phyloP scores from a whole-genome alignment of 2,329 filamentous ascomycete genomes.

The Pseudohalonectria lignicola region DNA sequence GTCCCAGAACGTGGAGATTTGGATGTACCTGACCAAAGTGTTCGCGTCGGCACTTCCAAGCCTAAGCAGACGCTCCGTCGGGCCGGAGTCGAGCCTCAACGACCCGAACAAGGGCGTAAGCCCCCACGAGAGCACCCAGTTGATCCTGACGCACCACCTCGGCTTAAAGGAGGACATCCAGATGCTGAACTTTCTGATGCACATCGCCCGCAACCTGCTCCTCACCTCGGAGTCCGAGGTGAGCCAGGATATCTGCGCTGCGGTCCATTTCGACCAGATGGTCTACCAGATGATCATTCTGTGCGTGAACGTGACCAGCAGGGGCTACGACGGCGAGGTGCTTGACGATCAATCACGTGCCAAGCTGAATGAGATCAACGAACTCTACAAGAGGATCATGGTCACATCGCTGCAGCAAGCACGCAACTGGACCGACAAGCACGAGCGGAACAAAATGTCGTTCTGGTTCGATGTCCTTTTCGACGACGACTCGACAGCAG shows the following conservation, averaged over 20 bases:
- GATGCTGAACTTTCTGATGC: constrained; percentile 55
- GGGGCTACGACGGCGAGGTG: constrained; percentile 54
- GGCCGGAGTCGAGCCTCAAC: constrained; percentile 39
- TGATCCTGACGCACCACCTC: constrained; percentile 52
- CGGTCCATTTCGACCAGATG: constrained; percentile 54
- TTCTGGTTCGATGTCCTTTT: constrained; percentile 59
- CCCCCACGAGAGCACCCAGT: constrained; percentile 49
- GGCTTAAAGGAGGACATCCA: constrained; percentile 51
- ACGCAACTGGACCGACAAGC: constrained; percentile 59
- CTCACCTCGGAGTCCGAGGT: constrained; percentile 55
- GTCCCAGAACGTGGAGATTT: constrained; percentile 52
- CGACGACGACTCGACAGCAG: constrained; percentile 39
- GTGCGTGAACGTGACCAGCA: constrained; percentile 56
- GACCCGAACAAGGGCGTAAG: constrained; percentile 43
- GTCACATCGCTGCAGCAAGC: constrained; percentile 56
- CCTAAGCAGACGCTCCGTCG: constrained; percentile 48
- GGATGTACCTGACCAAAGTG: constrained; percentile 53
- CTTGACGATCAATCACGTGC: constrained; percentile 44
- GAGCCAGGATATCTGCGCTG: constrained; percentile 54
- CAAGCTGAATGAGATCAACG: constrained; percentile 52
- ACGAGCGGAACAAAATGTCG: constrained; percentile 59
- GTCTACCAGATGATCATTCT: constrained; percentile 55
- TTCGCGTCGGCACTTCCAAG: constrained; percentile 51
- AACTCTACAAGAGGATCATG: constrained; percentile 53
- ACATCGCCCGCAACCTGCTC: constrained; percentile 53